Evolutionary conservation across 352 stramenopile species (phyloP).

Genomic region (Pythium myriotylum): DNA sequence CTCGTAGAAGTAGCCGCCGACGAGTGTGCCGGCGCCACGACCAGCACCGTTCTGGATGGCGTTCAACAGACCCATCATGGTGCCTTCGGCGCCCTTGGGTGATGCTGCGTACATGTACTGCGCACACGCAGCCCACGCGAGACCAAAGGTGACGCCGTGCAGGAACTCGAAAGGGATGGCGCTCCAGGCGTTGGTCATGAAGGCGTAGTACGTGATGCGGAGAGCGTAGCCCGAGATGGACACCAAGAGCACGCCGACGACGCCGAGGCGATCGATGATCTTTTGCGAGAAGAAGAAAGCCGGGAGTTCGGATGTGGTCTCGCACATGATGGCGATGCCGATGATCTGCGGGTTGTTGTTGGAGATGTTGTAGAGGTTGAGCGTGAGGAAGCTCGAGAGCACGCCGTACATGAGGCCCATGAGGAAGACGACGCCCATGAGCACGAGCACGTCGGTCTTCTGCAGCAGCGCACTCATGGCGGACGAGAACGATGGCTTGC

Average conservation of each 20-base stretch:
- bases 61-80: slow-evolving; percentile 79
- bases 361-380: slow-evolving; percentile 84
- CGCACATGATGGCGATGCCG: slow-evolving; percentile 77
- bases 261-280: slow-evolving; percentile 72
- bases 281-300: slow-evolving; percentile 81
- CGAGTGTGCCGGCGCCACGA: slow-evolving; percentile 60
- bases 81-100: slow-evolving; percentile 64
- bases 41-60: slow-evolving; percentile 75
- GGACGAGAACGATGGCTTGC: slow-evolving; percentile 48
- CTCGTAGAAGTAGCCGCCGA: slow-evolving; percentile 81
- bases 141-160: slow-evolving; percentile 72
- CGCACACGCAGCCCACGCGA: slow-evolving; percentile 73
- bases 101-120: slow-evolving; percentile 76
- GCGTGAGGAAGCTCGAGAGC: slow-evolving; percentile 80
- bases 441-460: slow-evolving; percentile 63
- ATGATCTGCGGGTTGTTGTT: slow-evolving; percentile 73
- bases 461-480: slow-evolving; percentile 39
- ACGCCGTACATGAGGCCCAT: slow-evolving; percentile 85
- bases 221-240: slow-evolving; percentile 71
- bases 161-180: slow-evolving; percentile 84
- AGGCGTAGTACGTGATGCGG: slow-evolving; percentile 70
- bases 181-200: slow-evolving; percentile 80
- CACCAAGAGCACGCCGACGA: slow-evolving; percentile 70
- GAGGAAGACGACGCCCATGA: slow-evolving; percentile 72
- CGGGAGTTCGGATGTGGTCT: slow-evolving; percentile 79